Base-by-base conservation (phyloP, 495 filamentous ascomycete species). In the Xylaria grammica region DNA sequence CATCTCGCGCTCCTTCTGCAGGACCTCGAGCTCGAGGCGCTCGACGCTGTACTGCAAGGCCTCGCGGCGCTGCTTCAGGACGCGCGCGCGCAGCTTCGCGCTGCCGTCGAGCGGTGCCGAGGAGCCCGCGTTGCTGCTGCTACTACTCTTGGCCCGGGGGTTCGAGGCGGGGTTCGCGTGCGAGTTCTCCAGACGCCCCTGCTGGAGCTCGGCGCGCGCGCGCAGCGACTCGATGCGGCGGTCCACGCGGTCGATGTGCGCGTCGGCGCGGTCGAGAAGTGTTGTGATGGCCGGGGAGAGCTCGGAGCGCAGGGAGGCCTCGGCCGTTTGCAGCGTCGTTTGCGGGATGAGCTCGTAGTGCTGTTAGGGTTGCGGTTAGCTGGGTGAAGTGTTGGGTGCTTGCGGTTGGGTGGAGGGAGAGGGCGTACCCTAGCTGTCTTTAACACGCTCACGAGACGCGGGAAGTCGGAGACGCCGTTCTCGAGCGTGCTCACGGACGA, bases 331-430 rank as follows among this genome's bases (percentile, higher is more conserved):
- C 61, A 83, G 77, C 48, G 80, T 80, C 4, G 78, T 75, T 58
- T 82, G 80, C 8, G 81, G 81, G 67, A 83, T 82, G 0, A 83
- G 72, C 62, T 83, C 81, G 78, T 83, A 83, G 73, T 83, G 81
- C 75, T 82, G 55, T 65, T 58, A 38, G 34, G 32, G 20, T 8
- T 22, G 36, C 27, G 49, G 62, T 58, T 55, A 63, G 27, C 24
- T n/a, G 59, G 4, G 32, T 36, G 32, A 36, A 36, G 32, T 4
- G 32, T 36, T 36, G 32, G 13, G 40, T 7, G 7, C 13, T 11
- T 42, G 40, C 19, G 15, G 58, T 42, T 32, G 32, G 26, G 22
- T 40, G 24, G 36, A n/a, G 30, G 49, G 26, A 27, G 52, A 42
- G 19, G 34, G 72, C 75, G 45, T 74, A 82, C 80, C 40, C 81